phyloP scores from a whole-genome alignment of 352 stramenopile genomes.

The Saprolegnia diclina region DNA sequence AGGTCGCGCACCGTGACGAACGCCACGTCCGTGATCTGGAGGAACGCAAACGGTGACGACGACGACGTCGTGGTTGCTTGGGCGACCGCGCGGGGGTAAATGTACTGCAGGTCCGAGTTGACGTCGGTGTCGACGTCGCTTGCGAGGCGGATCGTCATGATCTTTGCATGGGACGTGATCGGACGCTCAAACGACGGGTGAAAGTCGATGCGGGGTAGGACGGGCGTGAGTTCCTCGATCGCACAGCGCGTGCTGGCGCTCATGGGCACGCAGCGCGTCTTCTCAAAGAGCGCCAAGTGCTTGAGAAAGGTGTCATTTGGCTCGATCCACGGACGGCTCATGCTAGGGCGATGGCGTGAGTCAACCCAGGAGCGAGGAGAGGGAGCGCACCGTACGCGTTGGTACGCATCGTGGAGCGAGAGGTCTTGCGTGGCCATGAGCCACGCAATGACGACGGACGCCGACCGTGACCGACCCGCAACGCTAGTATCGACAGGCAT shows the following conservation, averaged over 20 bases:
- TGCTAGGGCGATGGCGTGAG: conserved; percentile 28
- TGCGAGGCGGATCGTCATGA: conserved; percentile 58
- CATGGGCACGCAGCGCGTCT: conserved; percentile 23
- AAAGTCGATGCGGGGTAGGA: conserved; percentile 55
- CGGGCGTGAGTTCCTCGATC: not conserved
- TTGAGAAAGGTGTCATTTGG: conserved; percentile 55
- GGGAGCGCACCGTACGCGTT: conserved; percentile 39
- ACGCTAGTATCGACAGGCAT: conserved; percentile 35
- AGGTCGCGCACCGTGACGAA: conserved; percentile 32
- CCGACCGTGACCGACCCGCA: conserved; percentile 55
- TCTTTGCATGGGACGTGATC: conserved; percentile 44
- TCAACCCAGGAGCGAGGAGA: not conserved
- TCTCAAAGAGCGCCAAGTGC: conserved; percentile 44
- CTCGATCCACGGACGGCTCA: conserved; percentile 60
- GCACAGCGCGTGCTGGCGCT: not conserved
- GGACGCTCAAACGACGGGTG: conserved; percentile 37
- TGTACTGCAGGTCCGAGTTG: conserved; percentile 48
- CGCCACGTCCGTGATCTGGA: conserved; percentile 41
- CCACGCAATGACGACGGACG: conserved; percentile 48
- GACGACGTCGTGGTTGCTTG: conserved; percentile 35
- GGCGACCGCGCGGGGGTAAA: conserved; percentile 37
- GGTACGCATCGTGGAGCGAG: conserved; percentile 36
- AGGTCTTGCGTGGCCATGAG: conserved; percentile 35
- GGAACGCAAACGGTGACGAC: conserved; percentile 40
- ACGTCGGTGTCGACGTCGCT: conserved; percentile 42